Percentiles rank a stretch among this genome's conserved stretches.
These are phyloP conservation scores for Flagelloscypha sp. DNA, from an alignment of 768 basidiomycete genomes.

Conservation along the genomic window DNA sequence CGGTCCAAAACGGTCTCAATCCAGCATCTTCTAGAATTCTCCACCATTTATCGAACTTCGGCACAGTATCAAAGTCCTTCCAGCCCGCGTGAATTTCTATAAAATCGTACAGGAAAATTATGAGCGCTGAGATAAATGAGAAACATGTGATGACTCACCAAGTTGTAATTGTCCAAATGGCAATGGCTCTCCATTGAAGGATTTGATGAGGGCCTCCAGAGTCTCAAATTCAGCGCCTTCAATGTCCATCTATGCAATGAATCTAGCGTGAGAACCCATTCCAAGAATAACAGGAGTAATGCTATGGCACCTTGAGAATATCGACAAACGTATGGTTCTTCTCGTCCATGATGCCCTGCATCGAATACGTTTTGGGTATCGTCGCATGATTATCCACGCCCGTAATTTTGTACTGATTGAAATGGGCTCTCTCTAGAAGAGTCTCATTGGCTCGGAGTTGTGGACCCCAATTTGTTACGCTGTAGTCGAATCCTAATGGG, in stretches of 20 bases:
- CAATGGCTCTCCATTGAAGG: constrained; percentile 23
- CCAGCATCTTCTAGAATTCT: constrained; percentile 11
- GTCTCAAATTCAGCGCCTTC: constrained; percentile 43
- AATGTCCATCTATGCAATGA: no score
- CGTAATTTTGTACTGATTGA: constrained; percentile 4
- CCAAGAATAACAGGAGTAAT: no score
- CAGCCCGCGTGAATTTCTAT: no score
- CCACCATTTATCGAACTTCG: constrained; percentile 8
- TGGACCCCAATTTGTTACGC: constrained; percentile 6
- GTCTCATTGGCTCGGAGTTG: constrained; percentile 1
- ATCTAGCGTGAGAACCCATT: no score
- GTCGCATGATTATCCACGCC: constrained; percentile 3
- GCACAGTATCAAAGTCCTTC: no score
- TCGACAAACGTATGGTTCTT: constrained; percentile 47
- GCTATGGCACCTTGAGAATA: constrained; percentile 45
- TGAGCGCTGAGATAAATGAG: no score
- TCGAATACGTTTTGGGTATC: constrained; percentile 35
- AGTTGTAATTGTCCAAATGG: constrained; percentile 47
- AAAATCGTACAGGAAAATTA: no score
- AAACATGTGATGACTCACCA: no score
- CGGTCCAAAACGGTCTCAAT: constrained; percentile 9
- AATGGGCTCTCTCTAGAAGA: constrained; percentile 4
- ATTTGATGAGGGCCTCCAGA: constrained; percentile 27
- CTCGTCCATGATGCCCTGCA: constrained; percentile 37
- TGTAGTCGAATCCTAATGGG: constrained; percentile 5